phyloP scores from a whole-genome alignment of 495 filamentous ascomycete species.

The Tuber magnatum region DNA sequence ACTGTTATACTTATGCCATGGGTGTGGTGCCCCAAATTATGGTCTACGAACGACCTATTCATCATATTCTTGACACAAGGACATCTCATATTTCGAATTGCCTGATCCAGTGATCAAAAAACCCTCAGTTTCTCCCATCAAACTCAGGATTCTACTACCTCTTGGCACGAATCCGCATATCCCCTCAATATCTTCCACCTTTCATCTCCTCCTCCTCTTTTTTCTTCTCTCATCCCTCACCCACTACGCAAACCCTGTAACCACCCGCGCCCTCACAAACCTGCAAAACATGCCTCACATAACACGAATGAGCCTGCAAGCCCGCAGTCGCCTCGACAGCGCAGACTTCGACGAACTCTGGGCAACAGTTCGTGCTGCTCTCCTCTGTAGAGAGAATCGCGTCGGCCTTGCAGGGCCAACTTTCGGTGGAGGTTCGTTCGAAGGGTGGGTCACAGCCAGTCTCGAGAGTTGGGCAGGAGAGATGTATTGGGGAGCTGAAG shows the following conservation, averaged over 20 bases:
- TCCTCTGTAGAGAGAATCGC: neutral
- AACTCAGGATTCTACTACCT: neutral
- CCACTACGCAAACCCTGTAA: neutral
- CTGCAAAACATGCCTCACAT: neutral
- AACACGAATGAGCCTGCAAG: neutral
- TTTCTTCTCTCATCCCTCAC: neutral
- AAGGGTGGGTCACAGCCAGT: neutral
- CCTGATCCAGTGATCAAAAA: neutral
- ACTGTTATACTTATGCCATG: neutral
- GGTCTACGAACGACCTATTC: neutral
- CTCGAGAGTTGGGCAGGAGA: neutral
- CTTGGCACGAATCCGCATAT: neutral
- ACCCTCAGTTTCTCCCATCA: neutral
- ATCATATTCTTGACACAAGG: neutral
- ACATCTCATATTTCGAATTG: neutral
- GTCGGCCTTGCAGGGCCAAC: neutral
- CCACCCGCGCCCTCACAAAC: neutral
- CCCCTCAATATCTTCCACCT: neutral
- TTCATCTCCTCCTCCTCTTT: neutral
- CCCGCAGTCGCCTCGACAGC: neutral
- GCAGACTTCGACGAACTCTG: neutral
- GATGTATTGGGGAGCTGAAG: neutral
- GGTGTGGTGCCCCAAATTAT: neutral
- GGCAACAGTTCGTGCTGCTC: neutral
- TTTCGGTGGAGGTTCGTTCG: neutral